These are phyloP conservation scores for Trichocladium antarcticum DNA, from an alignment of 495 filamentous ascomycete species.

Conservation along the genomic window DNA sequence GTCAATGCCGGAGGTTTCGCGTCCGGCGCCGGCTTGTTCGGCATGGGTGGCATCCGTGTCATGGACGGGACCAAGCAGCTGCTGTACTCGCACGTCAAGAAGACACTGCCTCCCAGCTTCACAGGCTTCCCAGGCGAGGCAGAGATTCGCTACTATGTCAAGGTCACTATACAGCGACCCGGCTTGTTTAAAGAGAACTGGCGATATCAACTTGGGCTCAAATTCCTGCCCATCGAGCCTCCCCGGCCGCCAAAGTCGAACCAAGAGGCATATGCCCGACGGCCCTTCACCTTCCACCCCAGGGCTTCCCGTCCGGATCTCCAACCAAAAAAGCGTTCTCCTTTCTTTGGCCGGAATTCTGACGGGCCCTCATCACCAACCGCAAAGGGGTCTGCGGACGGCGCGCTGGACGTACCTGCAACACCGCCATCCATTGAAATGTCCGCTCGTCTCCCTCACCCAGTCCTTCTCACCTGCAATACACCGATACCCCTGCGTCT, in stretches of 20 bases:
- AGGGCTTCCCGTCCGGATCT: conserved; percentile 16
- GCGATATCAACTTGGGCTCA: conserved; percentile 49
- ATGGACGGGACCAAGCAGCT: conserved; percentile 43
- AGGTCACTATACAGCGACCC: conserved; percentile 75
- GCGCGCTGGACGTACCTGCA: not conserved
- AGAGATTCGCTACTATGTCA: conserved; percentile 86
- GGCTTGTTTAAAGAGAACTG: conserved; percentile 81
- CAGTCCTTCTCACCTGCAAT: conserved; percentile 81
- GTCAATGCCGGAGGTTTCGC: conserved; percentile 28
- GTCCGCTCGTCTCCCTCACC: conserved; percentile 77
- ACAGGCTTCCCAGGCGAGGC: conserved; percentile 70
- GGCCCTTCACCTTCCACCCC: conserved; percentile 62
- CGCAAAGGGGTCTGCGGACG: not conserved
- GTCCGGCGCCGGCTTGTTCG: conserved; percentile 25
- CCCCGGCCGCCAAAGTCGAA: conserved; percentile 54
- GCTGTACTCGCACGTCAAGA: conserved; percentile 60
- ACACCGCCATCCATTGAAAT: conserved; percentile 44
- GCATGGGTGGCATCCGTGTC: conserved; percentile 35
- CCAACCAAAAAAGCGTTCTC: conserved; percentile 37
- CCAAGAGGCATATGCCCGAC: conserved; percentile 73
- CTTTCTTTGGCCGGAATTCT: conserved; percentile 39
- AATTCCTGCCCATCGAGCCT: conserved; percentile 87
- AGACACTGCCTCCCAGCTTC: conserved; percentile 78
- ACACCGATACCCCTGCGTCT: conserved; percentile 71
- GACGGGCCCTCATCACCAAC: not conserved